Percentiles rank a stretch among this genome's conserved stretches.
These are phyloP conservation scores for Cyberlindnera mrakii DNA, from an alignment of 805 yeast genomes.

Conservation along the genomic window DNA sequence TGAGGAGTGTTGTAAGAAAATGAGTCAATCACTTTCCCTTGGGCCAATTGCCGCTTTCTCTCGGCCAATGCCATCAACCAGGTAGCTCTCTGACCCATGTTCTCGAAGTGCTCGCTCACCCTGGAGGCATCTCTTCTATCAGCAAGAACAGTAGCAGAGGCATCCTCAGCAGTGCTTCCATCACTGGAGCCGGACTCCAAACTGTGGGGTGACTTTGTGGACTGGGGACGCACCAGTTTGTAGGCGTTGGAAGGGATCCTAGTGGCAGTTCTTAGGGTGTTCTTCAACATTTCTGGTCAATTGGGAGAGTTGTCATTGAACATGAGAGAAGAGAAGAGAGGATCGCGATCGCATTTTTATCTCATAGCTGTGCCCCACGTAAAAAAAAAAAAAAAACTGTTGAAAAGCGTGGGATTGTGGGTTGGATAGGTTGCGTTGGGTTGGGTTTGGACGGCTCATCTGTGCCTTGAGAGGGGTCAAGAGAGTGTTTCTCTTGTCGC, in stretches of 20 bases:
- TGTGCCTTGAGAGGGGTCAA: too few species aligned
- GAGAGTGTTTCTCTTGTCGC: too few species aligned
- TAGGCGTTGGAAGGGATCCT: neutral
- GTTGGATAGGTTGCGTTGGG: too few species aligned
- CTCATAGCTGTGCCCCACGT: too few species aligned
- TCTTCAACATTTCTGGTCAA: neutral
- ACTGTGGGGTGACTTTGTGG: constrained; percentile 12
- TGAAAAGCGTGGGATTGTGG: too few species aligned
- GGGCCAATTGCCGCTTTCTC: constrained; percentile 59
- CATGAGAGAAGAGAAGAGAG: too few species aligned
- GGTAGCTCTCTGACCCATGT: constrained; percentile 44
- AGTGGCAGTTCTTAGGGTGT: neutral
- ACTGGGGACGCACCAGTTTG: neutral
- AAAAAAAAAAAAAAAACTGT: too few species aligned
- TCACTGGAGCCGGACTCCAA: constrained; percentile 35
- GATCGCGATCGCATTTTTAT: too few species aligned
- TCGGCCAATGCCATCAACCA: constrained; percentile 85
- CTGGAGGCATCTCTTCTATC: constrained; percentile 51
- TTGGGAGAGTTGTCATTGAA: neutral
- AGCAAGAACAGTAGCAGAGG: constrained; percentile 62
- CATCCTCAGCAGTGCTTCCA: constrained; percentile 66
- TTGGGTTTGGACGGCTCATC: too few species aligned
- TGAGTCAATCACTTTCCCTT: constrained; percentile 68
- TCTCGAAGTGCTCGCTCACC: constrained; percentile 22
- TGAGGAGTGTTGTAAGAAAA: constrained; percentile 68